Base-by-base conservation (phyloP, 2,329 filamentous ascomycete genomes). In the Cladosporium halotolerans region DNA sequence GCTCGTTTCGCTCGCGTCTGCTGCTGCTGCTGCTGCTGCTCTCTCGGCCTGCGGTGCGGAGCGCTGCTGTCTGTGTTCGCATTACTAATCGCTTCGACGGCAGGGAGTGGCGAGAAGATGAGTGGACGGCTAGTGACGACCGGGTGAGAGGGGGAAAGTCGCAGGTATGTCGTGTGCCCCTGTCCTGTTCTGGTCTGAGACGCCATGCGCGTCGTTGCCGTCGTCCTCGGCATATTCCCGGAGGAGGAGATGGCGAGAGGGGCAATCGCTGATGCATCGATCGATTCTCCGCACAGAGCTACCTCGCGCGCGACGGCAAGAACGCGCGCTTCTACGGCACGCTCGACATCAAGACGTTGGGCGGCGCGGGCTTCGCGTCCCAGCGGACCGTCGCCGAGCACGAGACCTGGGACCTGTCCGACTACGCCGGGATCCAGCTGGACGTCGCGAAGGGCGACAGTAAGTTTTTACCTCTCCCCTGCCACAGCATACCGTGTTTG, bases 311-410 rank as follows among this genome's bases (percentile, higher is more conserved):
- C 36, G 67, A 66, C 16, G 57, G 66, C 11, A 59, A 68, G 44
- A 68, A 66, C 4, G 80, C 77, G 3, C 68, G 67, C 8, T 90
- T 91, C 71, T 72, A 80, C 58, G 88, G 89, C 2, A 74, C 75
- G 19, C 77, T 93, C 16, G 88, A 93, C 70, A 89, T 85, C 58
- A 78, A 77, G 50, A 82, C 86, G 0, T 80, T 93, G 0, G 88
- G 88, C 23, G 88, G 87, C 31, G 88, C 89, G 1, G 89, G 89
- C 4, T 93, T 95, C 65, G 88, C 88, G 9, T 88, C 84, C 4
- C 89, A 92, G 66, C 80, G 85, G 44, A 89, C 85, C 4, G 77
- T 75, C 3, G 70, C 69, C 38, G 80, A 82, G 7, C 71, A 78
- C 38, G 70, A 76, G 11, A 70, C 71, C 19, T 86, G 85, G 79